Conservation (phyloP, 441 rosid species). For the Omphalea diandra region DNA sequence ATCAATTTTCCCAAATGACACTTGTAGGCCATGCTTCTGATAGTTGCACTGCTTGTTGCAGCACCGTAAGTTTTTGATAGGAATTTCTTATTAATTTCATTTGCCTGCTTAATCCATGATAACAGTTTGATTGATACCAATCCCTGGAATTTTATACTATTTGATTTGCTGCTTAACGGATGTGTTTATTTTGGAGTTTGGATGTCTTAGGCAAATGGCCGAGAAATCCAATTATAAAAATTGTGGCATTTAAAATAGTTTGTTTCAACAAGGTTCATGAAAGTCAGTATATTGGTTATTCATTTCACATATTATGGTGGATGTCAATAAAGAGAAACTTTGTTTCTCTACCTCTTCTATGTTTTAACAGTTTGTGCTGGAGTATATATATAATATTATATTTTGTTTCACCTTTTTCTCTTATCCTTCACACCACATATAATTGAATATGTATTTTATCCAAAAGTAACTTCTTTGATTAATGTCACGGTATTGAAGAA, state of each 20-base stretch:
- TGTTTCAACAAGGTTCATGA: not conserved
- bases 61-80: slow-evolving; percentile 54
- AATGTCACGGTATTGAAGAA: too few relatives aligned
- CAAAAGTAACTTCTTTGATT: too few relatives aligned
- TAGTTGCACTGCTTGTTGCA: slow-evolving; percentile 88
- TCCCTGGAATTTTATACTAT: not conserved
- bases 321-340: not conserved
- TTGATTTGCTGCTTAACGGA: not conserved
- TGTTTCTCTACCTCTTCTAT: not conserved
- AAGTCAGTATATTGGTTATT: not conserved
- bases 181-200: not conserved
- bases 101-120: not conserved
- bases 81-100: slow-evolving; percentile 2
- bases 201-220: not conserved
- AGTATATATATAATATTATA: too few relatives aligned
- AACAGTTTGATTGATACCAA: not conserved
- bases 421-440: too few relatives aligned
- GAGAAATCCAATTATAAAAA: not conserved
- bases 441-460: too few relatives aligned
- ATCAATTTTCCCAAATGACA: slow-evolving; percentile 80
- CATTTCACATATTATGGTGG: not conserved
- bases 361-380: not conserved
- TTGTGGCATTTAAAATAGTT: not conserved
- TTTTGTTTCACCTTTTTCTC: too few relatives aligned
- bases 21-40: slow-evolving; percentile 78